Evolutionary conservation across 352 stramenopile species (phyloP).

Genomic region (Stephanocyclus meneghinianus): DNA sequence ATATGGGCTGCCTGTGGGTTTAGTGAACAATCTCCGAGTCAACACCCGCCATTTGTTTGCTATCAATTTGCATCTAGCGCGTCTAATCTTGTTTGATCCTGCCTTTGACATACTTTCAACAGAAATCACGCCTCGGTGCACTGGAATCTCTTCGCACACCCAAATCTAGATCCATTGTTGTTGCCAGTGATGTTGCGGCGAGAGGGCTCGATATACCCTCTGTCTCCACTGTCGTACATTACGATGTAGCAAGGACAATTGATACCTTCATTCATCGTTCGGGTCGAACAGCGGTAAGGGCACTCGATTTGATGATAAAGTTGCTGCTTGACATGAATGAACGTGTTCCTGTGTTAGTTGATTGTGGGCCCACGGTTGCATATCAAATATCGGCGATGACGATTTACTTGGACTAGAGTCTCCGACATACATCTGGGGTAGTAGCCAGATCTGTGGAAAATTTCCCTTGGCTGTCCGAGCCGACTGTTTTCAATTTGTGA

Average conservation of each 20-base stretch:
- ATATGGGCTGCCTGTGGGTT: slow-evolving; percentile 58
- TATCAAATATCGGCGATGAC: slow-evolving; percentile 59
- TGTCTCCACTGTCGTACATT: slow-evolving; percentile 93
- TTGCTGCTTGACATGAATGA: not conserved
- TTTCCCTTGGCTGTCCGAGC: slow-evolving; percentile 82
- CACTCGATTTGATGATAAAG: slow-evolving; percentile 7
- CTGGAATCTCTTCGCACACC: slow-evolving; percentile 69
- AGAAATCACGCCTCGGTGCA: slow-evolving; percentile 78
- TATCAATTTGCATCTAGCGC: not conserved
- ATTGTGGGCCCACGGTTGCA: not conserved
- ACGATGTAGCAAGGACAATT: slow-evolving; percentile 90
- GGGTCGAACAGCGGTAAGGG: slow-evolving; percentile 88
- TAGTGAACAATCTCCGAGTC: slow-evolving; percentile 86
- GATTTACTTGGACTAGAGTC: slow-evolving; percentile 83
- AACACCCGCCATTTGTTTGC: slow-evolving; percentile 2
- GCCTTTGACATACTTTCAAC: slow-evolving; percentile 10
- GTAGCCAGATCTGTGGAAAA: slow-evolving; percentile 80
- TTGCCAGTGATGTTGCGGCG: slow-evolving; percentile 79
- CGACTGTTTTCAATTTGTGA: slow-evolving; percentile 9
- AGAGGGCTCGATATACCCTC: slow-evolving; percentile 84
- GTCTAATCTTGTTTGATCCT: slow-evolving; percentile 9
- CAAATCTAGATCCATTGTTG: slow-evolving; percentile 68
- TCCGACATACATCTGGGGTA: slow-evolving; percentile 76
- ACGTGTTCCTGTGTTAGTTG: not conserved
- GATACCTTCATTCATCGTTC: slow-evolving; percentile 94